These are phyloP conservation scores for Ziziphus jujuba DNA, from an alignment of 306 rosid species.

Conservation along the genomic window DNA sequence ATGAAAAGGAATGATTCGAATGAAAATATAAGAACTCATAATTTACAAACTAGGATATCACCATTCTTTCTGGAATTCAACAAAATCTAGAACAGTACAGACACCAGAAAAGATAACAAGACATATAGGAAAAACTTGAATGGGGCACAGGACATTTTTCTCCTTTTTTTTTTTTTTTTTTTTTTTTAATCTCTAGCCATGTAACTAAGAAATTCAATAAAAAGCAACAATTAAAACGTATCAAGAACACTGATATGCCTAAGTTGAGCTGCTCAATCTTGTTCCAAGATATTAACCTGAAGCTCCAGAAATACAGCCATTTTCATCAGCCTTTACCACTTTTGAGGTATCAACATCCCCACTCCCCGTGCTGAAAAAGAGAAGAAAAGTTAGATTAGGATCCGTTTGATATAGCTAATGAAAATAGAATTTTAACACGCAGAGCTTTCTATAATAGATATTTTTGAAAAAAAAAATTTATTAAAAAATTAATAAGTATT, in stretches of 20 bases:
- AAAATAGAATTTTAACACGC: too few relatives aligned
- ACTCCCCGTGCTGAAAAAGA: slow-evolving; percentile 74
- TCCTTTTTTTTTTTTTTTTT: too few relatives aligned
- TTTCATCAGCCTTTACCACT: slow-evolving; percentile 80
- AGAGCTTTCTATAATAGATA: too few relatives aligned
- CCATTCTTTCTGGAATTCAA: background rate
- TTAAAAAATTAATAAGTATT: too few relatives aligned
- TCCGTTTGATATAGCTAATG: too few relatives aligned
- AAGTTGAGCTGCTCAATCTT: background rate
- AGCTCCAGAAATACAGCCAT: slow-evolving; percentile 74
- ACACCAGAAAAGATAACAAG: background rate
- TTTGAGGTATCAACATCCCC: slow-evolving; percentile 92
- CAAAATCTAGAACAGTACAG: background rate
- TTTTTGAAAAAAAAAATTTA: too few relatives aligned
- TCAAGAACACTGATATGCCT: background rate
- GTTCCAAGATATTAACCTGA: slow-evolving; percentile 57
- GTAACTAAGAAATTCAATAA: too few relatives aligned
- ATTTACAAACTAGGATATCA: background rate
- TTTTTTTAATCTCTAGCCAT: too few relatives aligned
- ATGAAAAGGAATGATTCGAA: too few relatives aligned
- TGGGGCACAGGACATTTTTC: too few relatives aligned
- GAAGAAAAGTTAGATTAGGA: slow-evolving; percentile 17
- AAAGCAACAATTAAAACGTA: too few relatives aligned
- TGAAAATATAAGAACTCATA: background rate
- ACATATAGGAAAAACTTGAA: background rate